Evolutionary conservation across 2,329 filamentous ascomycete species (phyloP), one percentile per base, ranked within the genome.

Genomic region (Alternaria metachromatica): DNA sequence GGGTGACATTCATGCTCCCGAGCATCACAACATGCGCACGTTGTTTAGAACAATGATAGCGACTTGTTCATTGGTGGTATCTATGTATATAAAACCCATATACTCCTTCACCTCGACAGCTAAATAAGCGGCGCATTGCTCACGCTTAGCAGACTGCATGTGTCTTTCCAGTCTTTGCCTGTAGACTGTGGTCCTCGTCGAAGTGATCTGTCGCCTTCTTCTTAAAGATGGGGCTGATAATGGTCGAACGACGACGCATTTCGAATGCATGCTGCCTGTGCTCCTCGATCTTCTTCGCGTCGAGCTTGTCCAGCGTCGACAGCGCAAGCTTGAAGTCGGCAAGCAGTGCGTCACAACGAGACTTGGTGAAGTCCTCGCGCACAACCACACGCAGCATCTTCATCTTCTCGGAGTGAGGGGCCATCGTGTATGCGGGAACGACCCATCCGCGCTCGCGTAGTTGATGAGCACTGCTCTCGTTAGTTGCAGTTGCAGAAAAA

Each of bases 351-450:
- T 98, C 94, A 76, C 93, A 97, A 43, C 94, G 87, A 70, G 86
- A 89, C 79, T 91, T 90, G 50, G 89, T 92, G 72, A 98, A 97
- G 82, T 97, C 95, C 81, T 97, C 95, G 55, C 95, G 89, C 5
- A 97, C 92, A 1, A 98, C 95, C 5, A 97, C 89, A 41, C 95
- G 90, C 84, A 97, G 89, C 87, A 98, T 90, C 86, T 97, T 96
- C 76, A 97, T 86, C 68, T 89, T 84, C 60, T 92, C 85, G 18
- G 92, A 94, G 78, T 97, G 87, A 18, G 94, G 94, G 1, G 95
- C 95, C 95, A 97, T 97, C 43, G 94, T 98, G 82, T 98, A 98
- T 0, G 95, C 95, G 0, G 95, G 95, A 0, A 97, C 92, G 28
- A 97, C 91, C 95, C 95, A 98, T 46, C 93, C 92, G 33, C 94